Evolutionary conservation across 495 filamentous ascomycete species (phyloP).

Genomic region (Xylaria scruposa): DNA sequence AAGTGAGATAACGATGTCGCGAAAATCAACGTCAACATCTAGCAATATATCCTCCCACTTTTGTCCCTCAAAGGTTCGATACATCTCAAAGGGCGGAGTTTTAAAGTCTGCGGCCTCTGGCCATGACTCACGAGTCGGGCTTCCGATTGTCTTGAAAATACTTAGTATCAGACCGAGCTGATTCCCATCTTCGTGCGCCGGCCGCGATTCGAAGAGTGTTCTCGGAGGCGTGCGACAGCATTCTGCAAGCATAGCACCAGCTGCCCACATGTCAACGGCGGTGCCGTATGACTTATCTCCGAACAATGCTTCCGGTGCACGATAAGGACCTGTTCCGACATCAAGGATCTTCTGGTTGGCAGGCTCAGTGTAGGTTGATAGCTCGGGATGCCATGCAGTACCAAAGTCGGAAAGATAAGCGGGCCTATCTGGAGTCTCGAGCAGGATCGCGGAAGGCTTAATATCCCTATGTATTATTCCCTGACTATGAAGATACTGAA

Average conservation of each 20-base stretch:
- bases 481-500: conserved; percentile 71
- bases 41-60: conserved; percentile 49
- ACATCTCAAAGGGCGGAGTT: conserved; percentile 63
- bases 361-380: conserved; percentile 67
- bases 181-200: conserved; percentile 82
- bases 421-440: conserved; percentile 69
- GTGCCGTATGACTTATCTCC: conserved; percentile 74
- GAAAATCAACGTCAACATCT: conserved; percentile 42
- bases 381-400: conserved; percentile 75
- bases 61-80: conserved; percentile 50
- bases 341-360: conserved; percentile 79
- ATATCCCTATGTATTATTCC: conserved; percentile 92
- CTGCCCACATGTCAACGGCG: conserved; percentile 86
- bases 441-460: conserved; percentile 88
- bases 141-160: conserved; percentile 89
- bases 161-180: conserved; percentile 89
- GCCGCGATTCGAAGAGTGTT: conserved; percentile 73
- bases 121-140: conserved; percentile 78
- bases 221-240: conserved; percentile 58
- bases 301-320: conserved; percentile 90
- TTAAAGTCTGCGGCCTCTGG: conserved; percentile 61
- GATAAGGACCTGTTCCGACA: conserved; percentile 90
- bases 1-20: conserved; percentile 39
- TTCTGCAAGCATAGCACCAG: conserved; percentile 82
- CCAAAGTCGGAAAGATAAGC: conserved; percentile 90